Evolutionary conservation across 78 protist genomes (phyloP), one percentile per base, ranked within the genome.

Genomic region (Planoprotostelium fungivorum): DNA sequence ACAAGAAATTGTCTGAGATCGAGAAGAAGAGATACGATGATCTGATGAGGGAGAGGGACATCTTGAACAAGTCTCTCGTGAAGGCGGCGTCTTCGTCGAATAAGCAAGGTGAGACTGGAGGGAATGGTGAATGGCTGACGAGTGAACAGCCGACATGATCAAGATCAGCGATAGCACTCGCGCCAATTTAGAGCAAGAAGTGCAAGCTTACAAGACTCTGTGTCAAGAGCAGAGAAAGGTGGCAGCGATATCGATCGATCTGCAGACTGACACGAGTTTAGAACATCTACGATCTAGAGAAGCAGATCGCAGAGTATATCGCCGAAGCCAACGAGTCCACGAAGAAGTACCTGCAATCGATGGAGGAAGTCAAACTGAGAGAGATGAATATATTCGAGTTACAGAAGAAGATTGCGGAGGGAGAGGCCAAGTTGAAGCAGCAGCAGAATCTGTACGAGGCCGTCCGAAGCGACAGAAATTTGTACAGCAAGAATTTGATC

Each of bases 381-480:
- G 94, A 92, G 51, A 38, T 85, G 94, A 0, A 34, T 37, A 37
- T 91, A 38, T 0, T 83, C 34, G 97, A 96, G 83, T 84, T 93
- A 16, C 93, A 97, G 89, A 95, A 96, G 94, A 51, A 90, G 87
- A 90, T 96, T 84, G 87, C 86, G 34, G 98, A 95, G 38, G 90
- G 85, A 0, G 94, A 96, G 91, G 85, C 37, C 51, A 90, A 92
- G 93, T 95, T 96, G 38, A 90, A 90, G 87, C 94, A 88, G 91
- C 98, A 98, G 94, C 95, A 94, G 91, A 31, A 10, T 10, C 91
- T 94, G 25, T 97, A 98, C 91, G 98, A 98, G 88, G 88, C 90
- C 31, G 98, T 97, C 35, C 96, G 98, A 1, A 29, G 95, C 0
- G 99, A 97, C 51, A 88, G 99, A 28, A 98, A 96, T 89, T 86